Evolutionary conservation across 495 filamentous ascomycete genomes (phyloP).

Genomic region (Penicillium angulare): DNA sequence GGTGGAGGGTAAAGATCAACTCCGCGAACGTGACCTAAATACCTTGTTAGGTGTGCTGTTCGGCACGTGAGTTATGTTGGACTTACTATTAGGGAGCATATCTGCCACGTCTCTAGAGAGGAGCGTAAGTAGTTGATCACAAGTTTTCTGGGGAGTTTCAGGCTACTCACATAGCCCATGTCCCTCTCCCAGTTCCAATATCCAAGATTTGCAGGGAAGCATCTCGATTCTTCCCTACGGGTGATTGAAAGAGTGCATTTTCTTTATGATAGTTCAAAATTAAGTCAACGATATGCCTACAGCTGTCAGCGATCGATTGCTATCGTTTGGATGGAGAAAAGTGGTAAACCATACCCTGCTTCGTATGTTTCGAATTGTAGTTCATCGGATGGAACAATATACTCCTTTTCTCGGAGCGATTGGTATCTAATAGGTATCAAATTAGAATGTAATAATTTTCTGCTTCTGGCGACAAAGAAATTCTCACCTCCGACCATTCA

Average conservation of each 20-base stretch:
- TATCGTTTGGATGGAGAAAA: neutral
- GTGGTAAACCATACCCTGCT: slow-evolving; percentile 10
- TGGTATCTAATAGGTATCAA: slow-evolving; percentile 1
- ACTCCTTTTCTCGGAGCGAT: neutral
- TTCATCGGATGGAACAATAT: slow-evolving; percentile 21
- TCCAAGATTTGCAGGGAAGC: slow-evolving; percentile 14
- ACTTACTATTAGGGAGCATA: slow-evolving; percentile 14
- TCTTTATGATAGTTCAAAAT: slow-evolving; percentile 1
- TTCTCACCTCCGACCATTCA: slow-evolving; percentile 21
- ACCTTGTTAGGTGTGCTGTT: neutral
- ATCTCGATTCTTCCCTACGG: neutral
- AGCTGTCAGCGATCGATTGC: neutral
- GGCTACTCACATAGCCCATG: slow-evolving; percentile 26
- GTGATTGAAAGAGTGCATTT: neutral
- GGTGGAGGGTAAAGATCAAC: neutral
- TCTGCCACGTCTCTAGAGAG: slow-evolving; percentile 24
- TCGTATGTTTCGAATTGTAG: slow-evolving; percentile 25
- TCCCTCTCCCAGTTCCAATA: slow-evolving; percentile 23
- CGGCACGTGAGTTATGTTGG: neutral
- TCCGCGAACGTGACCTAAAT: neutral
- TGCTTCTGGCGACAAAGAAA: neutral
- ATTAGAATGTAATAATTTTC: neutral
- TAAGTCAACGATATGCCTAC: slow-evolving; percentile 16
- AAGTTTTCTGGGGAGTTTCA: no score
- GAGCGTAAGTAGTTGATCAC: no score